Evolutionary conservation across 176 grass and related monocot species (phyloP), one percentile per base, ranked within the genome.

Genomic region (Saccharum officinarum): DNA sequence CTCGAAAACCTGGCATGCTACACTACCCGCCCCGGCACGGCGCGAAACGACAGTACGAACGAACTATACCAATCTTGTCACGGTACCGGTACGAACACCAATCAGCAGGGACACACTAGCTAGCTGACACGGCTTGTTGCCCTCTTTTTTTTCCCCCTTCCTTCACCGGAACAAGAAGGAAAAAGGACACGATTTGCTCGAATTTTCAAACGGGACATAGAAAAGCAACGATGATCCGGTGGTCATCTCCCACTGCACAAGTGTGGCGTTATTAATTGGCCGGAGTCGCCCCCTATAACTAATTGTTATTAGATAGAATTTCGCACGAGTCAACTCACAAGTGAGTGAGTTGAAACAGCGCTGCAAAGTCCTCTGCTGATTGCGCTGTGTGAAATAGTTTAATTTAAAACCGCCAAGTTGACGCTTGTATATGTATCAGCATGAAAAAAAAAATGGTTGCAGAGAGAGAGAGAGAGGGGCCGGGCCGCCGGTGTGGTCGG

Each of bases 371-470:
- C 44, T 82, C 67, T 79, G 54, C 41, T 83, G 79, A 34, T 34
- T 11, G 38, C 9, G 25, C 66, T 82, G 83, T 82, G 79, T 81
- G 89, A 84, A 87, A 87, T 84, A 75, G 66, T 87, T 81, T 76
- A 81, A 77, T 87, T 84, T 55, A 55, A 84, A 84, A 71, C 23
- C 54, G 75, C 42, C 80, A 87, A 91, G 45, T 91, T 87, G 85
- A 66, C 40, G n/a, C 47, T 82, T 75, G 47, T 63, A 90, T 83
- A 79, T 67, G 74, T 60, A 90, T 61, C 38, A 49, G 61, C 46
- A 39, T 72, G 49, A 4, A 42, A 55, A 59, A n/a, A 30, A 75
- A 22, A 13, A 4, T 40, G 46, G 68, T 69, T 75, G 63, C 38
- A 68, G 78, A 50, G 69, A 47, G 31, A 14, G 39, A 30, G 7